phyloP scores from a whole-genome alignment of 2,329 filamentous ascomycete genomes.

The Tothia fuscella region DNA sequence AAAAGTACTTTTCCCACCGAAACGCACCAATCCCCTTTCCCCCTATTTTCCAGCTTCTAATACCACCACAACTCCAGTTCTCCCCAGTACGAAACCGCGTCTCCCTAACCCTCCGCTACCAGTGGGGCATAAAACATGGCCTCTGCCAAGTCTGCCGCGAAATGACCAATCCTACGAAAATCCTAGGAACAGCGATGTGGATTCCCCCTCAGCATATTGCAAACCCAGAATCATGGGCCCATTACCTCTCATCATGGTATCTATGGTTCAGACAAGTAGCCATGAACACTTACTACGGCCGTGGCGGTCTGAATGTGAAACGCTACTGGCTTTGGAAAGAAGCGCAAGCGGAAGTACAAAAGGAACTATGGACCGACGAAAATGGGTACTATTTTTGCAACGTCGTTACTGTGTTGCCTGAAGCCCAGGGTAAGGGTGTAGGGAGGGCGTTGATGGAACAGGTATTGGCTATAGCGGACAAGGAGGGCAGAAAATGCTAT shows the following conservation, averaged over 20 bases:
- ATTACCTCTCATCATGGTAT: slow-evolving; percentile 53
- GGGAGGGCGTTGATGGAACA: slow-evolving; percentile 52
- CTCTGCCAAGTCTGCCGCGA: slow-evolving; percentile 58
- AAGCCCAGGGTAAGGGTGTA: slow-evolving; percentile 54
- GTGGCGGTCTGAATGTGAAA: slow-evolving; percentile 54
- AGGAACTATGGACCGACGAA: slow-evolving; percentile 50
- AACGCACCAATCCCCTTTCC: slow-evolving; percentile 3
- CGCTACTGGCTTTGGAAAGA: slow-evolving; percentile 65
- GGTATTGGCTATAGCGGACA: slow-evolving; percentile 52
- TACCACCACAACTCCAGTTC: slow-evolving; percentile 34
- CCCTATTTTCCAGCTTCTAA: slow-evolving; percentile 20
- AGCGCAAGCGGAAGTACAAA: slow-evolving; percentile 49
- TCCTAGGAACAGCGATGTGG: slow-evolving; percentile 65
- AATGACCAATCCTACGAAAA: slow-evolving; percentile 27
- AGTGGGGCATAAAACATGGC: slow-evolving; percentile 57
- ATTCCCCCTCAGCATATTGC: slow-evolving; percentile 42
- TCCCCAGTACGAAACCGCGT: slow-evolving; percentile 47
- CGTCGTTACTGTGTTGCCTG: slow-evolving; percentile 56
- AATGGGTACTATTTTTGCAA: slow-evolving; percentile 67
- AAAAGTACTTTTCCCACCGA: slow-evolving; percentile 32
- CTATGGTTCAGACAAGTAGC: slow-evolving; percentile 53
- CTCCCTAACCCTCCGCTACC: slow-evolving; percentile 53
- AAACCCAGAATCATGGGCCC: slow-evolving; percentile 44
- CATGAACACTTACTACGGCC: slow-evolving; percentile 57
- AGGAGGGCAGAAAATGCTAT: slow-evolving; percentile 53